Evolutionary conservation across 495 filamentous ascomycete species (phyloP), one percentile per base, ranked within the genome.

Genomic region (Xylaria castorea): DNA sequence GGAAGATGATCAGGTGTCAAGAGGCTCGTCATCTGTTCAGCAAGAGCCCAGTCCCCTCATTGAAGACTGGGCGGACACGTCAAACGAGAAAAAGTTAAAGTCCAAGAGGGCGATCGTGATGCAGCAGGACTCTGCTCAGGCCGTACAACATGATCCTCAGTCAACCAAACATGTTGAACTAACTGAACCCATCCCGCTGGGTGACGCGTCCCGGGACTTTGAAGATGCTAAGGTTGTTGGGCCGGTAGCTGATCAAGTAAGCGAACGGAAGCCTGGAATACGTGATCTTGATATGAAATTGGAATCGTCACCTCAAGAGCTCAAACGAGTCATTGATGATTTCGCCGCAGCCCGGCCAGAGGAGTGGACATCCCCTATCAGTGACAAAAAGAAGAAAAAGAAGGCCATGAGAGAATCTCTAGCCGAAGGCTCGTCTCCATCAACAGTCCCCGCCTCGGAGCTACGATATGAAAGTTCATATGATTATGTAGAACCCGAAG

Each of bases 391-490:
- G 66, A 79, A 76, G 65, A 79, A 79, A 16, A 80, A 80, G 70
- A 80, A 81, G 42, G 71, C 72, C 5, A 80, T 76, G 68, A 80
- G 77, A 65, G 71, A 65, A 11, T 74, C 74, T 46, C 50, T 77
- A 38, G 74, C 74, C 38, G 76, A 74, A 58, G 75, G 76, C 32
- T 71, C 72, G 18, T 73, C 72, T 68, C 71, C 77, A 40, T 66
- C 74, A 57, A 62, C 58, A 16, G 36, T 12, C 40, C 20, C 34
- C 25, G 68, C 58, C 51, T 71, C 74, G 1, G 74, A 68, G 34
- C 60, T 77, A 34, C 77, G 78, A 25, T 64, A 79, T 53, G 81
- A 84, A 64, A 75, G 76, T 34, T 84, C 79, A 44, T 75, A 76
- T 65, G 74, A 79, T 61, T 32, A 80, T 3, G 63, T 71, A 40